Conservation (phyloP, 257 asterid species). For the Solanum okadae region DNA sequence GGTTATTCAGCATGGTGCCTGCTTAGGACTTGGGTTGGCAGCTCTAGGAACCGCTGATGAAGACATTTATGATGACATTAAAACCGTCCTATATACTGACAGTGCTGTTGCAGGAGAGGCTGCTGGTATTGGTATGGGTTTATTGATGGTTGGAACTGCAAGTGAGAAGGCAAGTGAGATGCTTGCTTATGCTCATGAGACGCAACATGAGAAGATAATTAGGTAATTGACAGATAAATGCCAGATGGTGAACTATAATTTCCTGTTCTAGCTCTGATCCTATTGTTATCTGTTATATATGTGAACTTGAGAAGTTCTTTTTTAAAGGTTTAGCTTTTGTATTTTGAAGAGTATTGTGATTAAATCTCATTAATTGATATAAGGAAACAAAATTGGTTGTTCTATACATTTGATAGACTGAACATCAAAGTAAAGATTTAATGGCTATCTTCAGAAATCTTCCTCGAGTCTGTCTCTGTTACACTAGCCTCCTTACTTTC, state of each 20-base stretch:
- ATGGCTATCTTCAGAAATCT: neutral
- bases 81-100: slow-evolving; percentile 80
- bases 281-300: neutral
- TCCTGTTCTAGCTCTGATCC: neutral
- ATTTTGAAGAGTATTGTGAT: neutral
- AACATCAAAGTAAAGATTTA: neutral
- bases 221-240: slow-evolving; percentile 35
- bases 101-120: slow-evolving; percentile 99
- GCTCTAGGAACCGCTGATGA: slow-evolving; percentile 94
- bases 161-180: slow-evolving; percentile 90
- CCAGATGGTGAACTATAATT: neutral
- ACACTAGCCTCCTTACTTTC: neutral
- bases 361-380: neutral
- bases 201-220: slow-evolving; percentile 93
- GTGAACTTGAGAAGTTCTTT: neutral
- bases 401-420: neutral
- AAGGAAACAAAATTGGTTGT: neutral
- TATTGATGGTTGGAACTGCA: slow-evolving; percentile 96
- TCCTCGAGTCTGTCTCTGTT: neutral
- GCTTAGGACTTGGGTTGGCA: slow-evolving; percentile 98
- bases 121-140: slow-evolving; percentile 97
- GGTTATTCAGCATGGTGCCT: slow-evolving; percentile 99
- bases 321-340: neutral
- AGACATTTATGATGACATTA: slow-evolving; percentile 74
- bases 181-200: slow-evolving; percentile 98